phyloP scores from a whole-genome alignment of 305 asterid species.

The Rubia balearica region DNA sequence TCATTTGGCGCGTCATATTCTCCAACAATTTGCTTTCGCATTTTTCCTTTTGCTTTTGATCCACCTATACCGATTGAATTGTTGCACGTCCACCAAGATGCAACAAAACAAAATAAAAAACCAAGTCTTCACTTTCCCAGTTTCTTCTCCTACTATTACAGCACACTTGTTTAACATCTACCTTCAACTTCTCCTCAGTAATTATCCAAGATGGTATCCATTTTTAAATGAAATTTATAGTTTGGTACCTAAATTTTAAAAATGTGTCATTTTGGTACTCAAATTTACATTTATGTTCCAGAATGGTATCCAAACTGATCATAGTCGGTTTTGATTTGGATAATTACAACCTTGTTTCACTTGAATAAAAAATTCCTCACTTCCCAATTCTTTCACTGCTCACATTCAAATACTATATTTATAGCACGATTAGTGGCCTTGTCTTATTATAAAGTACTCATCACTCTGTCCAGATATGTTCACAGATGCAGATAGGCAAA shows the following conservation, averaged over 20 bases:
- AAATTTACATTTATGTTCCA: too few relatives aligned
- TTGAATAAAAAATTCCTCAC: background rate
- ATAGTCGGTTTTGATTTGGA: background rate
- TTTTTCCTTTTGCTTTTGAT: background rate
- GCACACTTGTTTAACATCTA: too few relatives aligned
- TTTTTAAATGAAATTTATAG: too few relatives aligned
- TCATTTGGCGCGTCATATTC: slow-evolving; percentile 11
- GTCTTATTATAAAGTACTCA: slow-evolving; percentile 1
- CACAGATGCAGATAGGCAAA: slow-evolving; percentile 15
- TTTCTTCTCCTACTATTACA: background rate
- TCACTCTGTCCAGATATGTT: background rate
- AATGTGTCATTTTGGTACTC: too few relatives aligned
- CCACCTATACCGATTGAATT: background rate
- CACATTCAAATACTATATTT: background rate
- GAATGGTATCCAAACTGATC: too few relatives aligned
- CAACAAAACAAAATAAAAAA: slow-evolving; percentile 1
- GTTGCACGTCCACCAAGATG: slow-evolving; percentile 9
- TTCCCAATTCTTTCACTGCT: slow-evolving; percentile 2
- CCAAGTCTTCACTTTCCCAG: slow-evolving; percentile 1
- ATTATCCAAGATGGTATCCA: too few relatives aligned
- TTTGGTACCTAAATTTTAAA: too few relatives aligned
- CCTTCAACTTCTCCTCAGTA: too few relatives aligned
- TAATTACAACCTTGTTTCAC: background rate
- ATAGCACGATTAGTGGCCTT: slow-evolving; percentile 2
- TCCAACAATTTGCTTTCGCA: background rate